Evolutionary conservation across 768 basidiomycete genomes (phyloP), one percentile per base, ranked within the genome.

Genomic region (Scleroderma citrinum): DNA sequence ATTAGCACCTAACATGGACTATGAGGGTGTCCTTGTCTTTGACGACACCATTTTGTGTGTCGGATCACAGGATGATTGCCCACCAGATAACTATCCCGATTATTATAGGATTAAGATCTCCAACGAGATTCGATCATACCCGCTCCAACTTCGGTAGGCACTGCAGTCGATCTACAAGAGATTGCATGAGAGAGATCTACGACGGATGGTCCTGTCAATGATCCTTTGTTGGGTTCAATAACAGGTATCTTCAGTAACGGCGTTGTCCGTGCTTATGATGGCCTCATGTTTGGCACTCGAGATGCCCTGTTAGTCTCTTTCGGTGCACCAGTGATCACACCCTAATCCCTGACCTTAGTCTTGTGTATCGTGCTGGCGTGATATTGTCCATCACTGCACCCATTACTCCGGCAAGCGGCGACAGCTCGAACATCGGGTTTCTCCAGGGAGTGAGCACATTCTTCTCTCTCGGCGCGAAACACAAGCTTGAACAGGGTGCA

Each of bases 341-440:
- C 6, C 38, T 39, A 12, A 39, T 12, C 26, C 6, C n/a, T 17
- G 6, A 11, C 38, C 48, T n/a, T 55, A 92, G 88, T 35, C 71
- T 87, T 39, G 83, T 82, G 1, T 85, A 85, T 51, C 76, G 76
- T 23, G 63, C 74, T 12, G 86, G 86, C 10, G 84, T 86, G 5
- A 83, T 83, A 0, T 70, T 68, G 1, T 83, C 74, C 7, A 72
- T 89, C 43, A 75, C 77, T 8, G 73, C 78, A 12, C 86, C 85
- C 3, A 71, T 59, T 43, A 73, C 77, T 37, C 17, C 38, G 10
- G 38, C 16, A 11, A 39, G 40, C 12, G 40, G 40, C 4, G 40
- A 41, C 12, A 26, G 7, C 23, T 12, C 24, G 40, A 41, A 41
- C 40, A 31, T 54, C 4, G 76, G 78, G 1, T 70, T 85, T 50